These are phyloP conservation scores for Lodderomyces pseudojiufengensis DNA, from an alignment of 1,139 yeast species.

Conservation along the genomic window DNA sequence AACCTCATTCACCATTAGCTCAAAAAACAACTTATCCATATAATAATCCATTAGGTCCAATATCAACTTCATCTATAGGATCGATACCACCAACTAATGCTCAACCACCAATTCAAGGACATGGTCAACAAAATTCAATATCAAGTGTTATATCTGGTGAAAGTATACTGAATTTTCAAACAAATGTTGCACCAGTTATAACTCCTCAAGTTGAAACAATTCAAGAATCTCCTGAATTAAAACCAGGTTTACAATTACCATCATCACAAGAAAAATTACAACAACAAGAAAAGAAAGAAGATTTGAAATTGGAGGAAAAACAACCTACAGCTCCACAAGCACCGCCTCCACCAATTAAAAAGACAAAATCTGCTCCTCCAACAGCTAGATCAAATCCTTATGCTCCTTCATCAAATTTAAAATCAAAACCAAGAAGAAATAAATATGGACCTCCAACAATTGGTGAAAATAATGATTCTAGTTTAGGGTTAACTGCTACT, in stretches of 20 bases:
- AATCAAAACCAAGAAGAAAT: constrained; percentile 17
- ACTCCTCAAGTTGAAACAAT: constrained; percentile 20
- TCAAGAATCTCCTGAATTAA: constrained; percentile 16
- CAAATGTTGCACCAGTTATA: constrained; percentile 6
- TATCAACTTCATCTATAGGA: constrained; percentile 13
- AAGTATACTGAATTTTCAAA: constrained; percentile 15
- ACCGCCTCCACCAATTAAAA: constrained; percentile 7
- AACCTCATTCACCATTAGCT: constrained; percentile 8
- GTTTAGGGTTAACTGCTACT: constrained; percentile 4
- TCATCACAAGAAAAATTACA: background rate
- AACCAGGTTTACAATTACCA: constrained; percentile 2
- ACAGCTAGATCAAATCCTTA: constrained; percentile 34
- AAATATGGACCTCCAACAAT: constrained; percentile 29
- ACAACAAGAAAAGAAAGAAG: background rate
- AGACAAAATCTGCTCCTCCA: constrained; percentile 5
- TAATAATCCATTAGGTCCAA: constrained; percentile 7
- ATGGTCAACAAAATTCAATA: constrained; percentile 22
- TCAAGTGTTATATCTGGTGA: constrained; percentile 25
- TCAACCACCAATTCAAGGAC: constrained; percentile 3
- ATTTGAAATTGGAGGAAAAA: background rate
- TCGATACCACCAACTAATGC: constrained; percentile 6
- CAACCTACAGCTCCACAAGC: constrained; percentile 2
- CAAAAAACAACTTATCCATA: constrained; percentile 8
- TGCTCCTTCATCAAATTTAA: constrained; percentile 30
- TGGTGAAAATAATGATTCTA: background rate